Evolutionary conservation across 345 rosid species (phyloP).

Genomic region (Garcia nutans): DNA sequence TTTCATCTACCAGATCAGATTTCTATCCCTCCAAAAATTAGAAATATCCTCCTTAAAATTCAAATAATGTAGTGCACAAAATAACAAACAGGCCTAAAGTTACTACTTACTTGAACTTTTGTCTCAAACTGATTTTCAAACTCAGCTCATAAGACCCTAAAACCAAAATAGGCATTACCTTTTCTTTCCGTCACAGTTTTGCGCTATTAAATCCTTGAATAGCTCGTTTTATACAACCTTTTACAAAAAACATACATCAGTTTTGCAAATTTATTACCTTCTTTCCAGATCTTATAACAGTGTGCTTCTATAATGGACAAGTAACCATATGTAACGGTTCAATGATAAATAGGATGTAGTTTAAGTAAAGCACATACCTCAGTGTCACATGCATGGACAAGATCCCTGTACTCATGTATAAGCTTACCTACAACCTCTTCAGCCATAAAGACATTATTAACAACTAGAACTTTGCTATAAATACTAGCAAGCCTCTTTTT

Average conservation of each 20-base stretch:
- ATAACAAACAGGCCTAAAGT: background rate
- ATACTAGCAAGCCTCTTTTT: slow-evolving; percentile 51
- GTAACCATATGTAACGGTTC: slow-evolving; percentile 5
- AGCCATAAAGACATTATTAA: slow-evolving; percentile 58
- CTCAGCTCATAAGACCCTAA: background rate
- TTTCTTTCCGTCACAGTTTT: background rate
- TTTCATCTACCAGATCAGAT: too few relatives aligned
- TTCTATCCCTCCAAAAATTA: too few relatives aligned
- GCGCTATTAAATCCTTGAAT: background rate
- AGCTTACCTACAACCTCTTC: slow-evolving; percentile 56
- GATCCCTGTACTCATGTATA: slow-evolving; percentile 52
- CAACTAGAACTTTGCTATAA: slow-evolving; percentile 60
- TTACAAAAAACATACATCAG: background rate
- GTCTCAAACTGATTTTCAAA: background rate
- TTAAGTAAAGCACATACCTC: slow-evolving; percentile 49
- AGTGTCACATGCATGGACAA: slow-evolving; percentile 88
- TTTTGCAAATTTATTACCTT: background rate
- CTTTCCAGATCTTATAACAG: background rate
- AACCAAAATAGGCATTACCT: background rate
- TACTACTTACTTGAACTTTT: background rate
- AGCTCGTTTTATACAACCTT: background rate
- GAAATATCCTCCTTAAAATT: too few relatives aligned
- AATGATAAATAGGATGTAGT: slow-evolving; percentile 12
- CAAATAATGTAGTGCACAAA: too few relatives aligned
- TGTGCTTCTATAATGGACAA: slow-evolving; percentile 9